phyloP scores from a whole-genome alignment of 805 yeast species.

The Wickerhamomyces chambardii region DNA sequence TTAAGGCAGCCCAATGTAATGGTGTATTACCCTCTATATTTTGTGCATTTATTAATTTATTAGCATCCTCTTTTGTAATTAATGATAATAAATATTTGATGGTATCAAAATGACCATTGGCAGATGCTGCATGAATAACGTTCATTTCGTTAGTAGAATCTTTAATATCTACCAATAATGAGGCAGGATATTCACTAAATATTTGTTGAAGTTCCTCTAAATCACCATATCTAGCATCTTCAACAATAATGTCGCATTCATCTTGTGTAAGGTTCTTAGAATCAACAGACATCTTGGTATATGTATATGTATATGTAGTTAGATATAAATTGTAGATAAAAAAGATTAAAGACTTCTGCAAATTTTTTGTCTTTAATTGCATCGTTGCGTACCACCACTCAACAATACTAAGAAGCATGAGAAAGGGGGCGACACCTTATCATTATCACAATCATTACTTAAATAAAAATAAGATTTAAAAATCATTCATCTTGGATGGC shows the following conservation, averaged over 20 bases:
- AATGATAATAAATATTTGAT: conserved; percentile 49
- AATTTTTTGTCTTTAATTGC: no score
- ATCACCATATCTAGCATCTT: conserved; percentile 86
- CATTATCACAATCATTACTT: no score
- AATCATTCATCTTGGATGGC: no score
- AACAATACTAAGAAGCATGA: no score
- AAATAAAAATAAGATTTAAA: no score
- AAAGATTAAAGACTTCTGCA: no score
- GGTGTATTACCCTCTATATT: conserved; percentile 91
- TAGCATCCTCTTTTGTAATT: conserved; percentile 34
- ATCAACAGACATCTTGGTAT: no score
- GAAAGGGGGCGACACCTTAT: no score
- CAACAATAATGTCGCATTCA: conserved; percentile 73
- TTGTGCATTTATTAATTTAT: conserved; percentile 34
- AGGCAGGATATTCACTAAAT: conserved; percentile 47
- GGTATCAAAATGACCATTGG: conserved; percentile 78
- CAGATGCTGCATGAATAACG: conserved; percentile 92
- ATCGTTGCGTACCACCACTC: no score
- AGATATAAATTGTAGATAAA: no score
- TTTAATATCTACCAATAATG: conserved; percentile 31
- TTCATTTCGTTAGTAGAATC: conserved; percentile 65
- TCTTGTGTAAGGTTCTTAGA: conserved; percentile 45
- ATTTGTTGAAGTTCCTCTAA: conserved; percentile 63
- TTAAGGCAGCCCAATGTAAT: conserved; percentile 91
- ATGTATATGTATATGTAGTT: no score